phyloP scores from a whole-genome alignment of 352 stramenopile genomes.

The Saprolegnia parasitica region DNA sequence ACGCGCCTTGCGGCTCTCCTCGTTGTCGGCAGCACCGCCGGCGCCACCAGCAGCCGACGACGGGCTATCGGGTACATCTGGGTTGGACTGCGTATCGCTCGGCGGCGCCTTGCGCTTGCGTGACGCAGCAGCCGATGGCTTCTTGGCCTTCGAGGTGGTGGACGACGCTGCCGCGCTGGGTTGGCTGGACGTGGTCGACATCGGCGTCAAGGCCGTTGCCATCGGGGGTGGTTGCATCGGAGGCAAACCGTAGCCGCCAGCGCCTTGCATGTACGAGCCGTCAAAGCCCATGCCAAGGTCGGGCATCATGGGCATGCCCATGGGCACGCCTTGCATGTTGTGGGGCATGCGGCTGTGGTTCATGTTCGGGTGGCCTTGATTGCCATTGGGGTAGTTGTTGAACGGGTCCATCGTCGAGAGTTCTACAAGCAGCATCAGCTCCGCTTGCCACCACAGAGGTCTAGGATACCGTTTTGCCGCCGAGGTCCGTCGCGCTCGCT shows the following conservation, averaged over 20 bases:
- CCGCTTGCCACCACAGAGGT: not conserved
- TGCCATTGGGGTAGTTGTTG: conserved; percentile 1
- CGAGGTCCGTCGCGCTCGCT: conserved; percentile 14
- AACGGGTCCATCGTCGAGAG: conserved; percentile 7
- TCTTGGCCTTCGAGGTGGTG: conserved; percentile 8
- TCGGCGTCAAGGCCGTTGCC: conserved; percentile 5
- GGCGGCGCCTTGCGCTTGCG: conserved; percentile 13
- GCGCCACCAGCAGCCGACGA: conserved; percentile 14
- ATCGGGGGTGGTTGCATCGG: conserved; percentile 10
- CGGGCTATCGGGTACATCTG: conserved; percentile 23
- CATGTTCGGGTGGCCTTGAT: conserved; percentile 10
- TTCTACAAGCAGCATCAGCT: not conserved
- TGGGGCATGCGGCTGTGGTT: conserved; percentile 1
- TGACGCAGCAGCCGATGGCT: conserved; percentile 16
- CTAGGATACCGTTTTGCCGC: conserved; percentile 17
- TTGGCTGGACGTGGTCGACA: conserved; percentile 17
- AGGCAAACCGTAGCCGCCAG: conserved; percentile 13
- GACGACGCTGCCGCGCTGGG: conserved; percentile 8
- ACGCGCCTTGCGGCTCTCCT: conserved; percentile 81
- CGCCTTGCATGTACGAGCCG: not conserved
- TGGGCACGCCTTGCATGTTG: conserved; percentile 10
- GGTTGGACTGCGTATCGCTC: conserved; percentile 25
- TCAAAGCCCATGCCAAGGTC: conserved; percentile 16
- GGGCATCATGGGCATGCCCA: conserved; percentile 20
- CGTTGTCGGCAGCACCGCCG: conserved; percentile 44